Base-by-base conservation (phyloP, 176 grass and related monocot genomes). In the Chrysopogon serrulatus region DNA sequence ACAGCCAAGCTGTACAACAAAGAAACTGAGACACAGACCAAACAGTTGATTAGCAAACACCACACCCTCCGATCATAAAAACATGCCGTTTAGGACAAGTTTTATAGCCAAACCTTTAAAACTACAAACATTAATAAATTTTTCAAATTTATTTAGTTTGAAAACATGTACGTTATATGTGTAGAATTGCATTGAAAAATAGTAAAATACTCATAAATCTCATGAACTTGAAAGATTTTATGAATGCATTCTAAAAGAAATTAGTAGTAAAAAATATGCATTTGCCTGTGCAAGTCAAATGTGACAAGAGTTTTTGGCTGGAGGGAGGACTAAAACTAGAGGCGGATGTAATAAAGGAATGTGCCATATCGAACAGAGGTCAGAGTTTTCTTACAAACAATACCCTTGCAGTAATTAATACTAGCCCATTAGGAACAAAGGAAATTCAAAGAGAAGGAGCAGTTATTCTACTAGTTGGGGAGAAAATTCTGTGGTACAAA, bases 1-100 rank as follows among this genome's bases (percentile, higher is more conserved):
- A 37, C 30, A 71, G 14, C 15, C 40, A 44, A 33, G 23, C 15
- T 34, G 45, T 23, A 43, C 15, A 14, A 62, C 16, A 68, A 65
- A 61, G 70, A 41, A 85, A 71, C 49, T 85, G 57, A 70, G 53
- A 71, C 16, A 26, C 28, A 36, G 21, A 77, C 64, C 42, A 77
- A 82, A 45, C 24, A 78, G 23, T 65, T 79, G 16, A 79, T 36
- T 73, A 17, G 5, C 70, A 48, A 67, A 48, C 45, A 31, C 32
- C n/a, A 84, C 5, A 57, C 53, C 53, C 53, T 57, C 8, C 1
- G 0, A 1, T 57, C 23, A 57, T 56, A 56, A 56, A n/a, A 56
- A 56, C 21, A 56, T 56, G 21, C 7, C 17, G 16, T 54, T 24
- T 57, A 57, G 21, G 53, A 57, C 9, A 57, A 4, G 8, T 24